A percentile compares a stretch with the other conserved stretches of the same genome.
Conservation (phyloP, 306 rosid genomes). For the Vigna reflexopilosa region DNA sequence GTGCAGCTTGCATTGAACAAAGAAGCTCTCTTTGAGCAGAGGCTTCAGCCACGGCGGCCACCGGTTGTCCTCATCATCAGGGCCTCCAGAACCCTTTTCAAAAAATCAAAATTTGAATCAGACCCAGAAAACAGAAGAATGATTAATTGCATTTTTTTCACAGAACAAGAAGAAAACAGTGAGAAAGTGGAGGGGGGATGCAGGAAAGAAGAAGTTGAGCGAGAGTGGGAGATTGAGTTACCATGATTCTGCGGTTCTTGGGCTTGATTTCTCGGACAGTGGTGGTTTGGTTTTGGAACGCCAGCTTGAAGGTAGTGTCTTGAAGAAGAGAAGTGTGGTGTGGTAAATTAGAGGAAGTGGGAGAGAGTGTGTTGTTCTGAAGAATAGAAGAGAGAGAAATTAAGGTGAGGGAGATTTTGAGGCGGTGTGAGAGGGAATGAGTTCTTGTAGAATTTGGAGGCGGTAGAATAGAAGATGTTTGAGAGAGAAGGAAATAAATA, state of each 20-base stretch:
- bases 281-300: slow-evolving; percentile 76
- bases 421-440: slow-evolving; percentile 66
- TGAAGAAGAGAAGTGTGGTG: background rate
- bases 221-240: background rate
- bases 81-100: slow-evolving; percentile 83
- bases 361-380: background rate
- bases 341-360: slow-evolving; percentile 30
- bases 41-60: slow-evolving; percentile 99
- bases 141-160: slow-evolving; percentile 16
- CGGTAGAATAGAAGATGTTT: slow-evolving; percentile 53
- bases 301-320: slow-evolving; percentile 63
- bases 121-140: slow-evolving; percentile 8
- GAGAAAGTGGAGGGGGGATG: background rate
- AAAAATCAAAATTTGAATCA: slow-evolving; percentile 33
- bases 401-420: background rate
- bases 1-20: slow-evolving; percentile 87
- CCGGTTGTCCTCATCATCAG: slow-evolving; percentile 74
- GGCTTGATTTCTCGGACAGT: slow-evolving; percentile 83
- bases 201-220: background rate
- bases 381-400: slow-evolving; percentile 40
- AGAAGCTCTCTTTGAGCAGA: slow-evolving; percentile 78
- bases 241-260: slow-evolving; percentile 89
- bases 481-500: slow-evolving; percentile 37
- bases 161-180: background rate
- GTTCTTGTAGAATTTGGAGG: slow-evolving; percentile 58